Percentiles rank a stretch among this genome's conserved stretches.
Evolutionary conservation across 352 stramenopile genomes (phyloP).

Genomic region (Pythium vanterpoolii): DNA sequence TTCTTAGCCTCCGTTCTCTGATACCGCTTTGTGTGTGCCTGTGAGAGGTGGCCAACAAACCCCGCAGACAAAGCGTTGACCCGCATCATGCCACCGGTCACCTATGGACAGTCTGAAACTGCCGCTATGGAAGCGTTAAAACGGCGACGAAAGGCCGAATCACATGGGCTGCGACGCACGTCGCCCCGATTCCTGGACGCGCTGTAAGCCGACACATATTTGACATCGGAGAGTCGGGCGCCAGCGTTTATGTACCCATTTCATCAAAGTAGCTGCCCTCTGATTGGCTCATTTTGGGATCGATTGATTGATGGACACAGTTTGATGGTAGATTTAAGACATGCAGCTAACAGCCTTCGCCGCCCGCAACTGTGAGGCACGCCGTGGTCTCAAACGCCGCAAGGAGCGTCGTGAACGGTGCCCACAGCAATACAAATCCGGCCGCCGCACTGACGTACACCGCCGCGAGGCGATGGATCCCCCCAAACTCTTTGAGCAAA

Average conservation of each 20-base stretch:
- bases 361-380: constrained; percentile 62
- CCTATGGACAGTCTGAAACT: not conserved
- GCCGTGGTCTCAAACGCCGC: constrained; percentile 48
- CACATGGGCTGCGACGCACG: not conserved
- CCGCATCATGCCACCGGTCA: not conserved
- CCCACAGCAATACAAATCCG: constrained; percentile 50
- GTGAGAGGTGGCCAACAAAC: too few relatives aligned
- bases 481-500: constrained; percentile 26
- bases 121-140: not conserved
- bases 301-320: not conserved
- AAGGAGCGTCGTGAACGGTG: constrained; percentile 46
- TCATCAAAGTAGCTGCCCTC: not conserved
- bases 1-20: not conserved
- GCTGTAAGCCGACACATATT: not conserved
- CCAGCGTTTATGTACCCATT: constrained; percentile 1
- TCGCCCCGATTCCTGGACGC: not conserved
- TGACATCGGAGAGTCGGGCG: not conserved
- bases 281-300: not conserved
- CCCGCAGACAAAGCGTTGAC: too few relatives aligned
- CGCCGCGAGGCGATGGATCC: constrained; percentile 16
- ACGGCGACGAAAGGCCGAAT: not conserved
- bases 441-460: constrained; percentile 27
- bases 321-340: not conserved
- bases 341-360: constrained; percentile 49
- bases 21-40: not conserved